phyloP scores from a whole-genome alignment of 2,329 filamentous ascomycete species.

The Diplodia corticola region DNA sequence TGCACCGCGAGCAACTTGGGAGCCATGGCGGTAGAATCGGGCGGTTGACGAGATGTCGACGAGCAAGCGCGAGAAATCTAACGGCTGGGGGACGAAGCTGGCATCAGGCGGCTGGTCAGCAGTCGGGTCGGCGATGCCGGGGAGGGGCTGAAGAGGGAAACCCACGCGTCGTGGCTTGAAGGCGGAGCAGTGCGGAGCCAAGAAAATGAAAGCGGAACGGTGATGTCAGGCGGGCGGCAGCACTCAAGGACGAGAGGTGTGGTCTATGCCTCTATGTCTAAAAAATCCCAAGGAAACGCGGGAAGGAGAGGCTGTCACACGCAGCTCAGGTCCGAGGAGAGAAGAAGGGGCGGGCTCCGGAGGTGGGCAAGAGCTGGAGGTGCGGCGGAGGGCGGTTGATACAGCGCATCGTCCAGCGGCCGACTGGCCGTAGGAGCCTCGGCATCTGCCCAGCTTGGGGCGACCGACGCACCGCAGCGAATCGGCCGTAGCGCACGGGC shows the following conservation, averaged over 20 bases:
- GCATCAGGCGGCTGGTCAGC: background rate
- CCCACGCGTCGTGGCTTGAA: constrained; percentile 1
- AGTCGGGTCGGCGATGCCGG: background rate
- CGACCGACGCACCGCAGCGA: background rate
- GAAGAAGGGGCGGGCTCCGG: background rate
- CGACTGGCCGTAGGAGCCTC: background rate
- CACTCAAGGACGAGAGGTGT: background rate
- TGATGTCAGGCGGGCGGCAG: constrained; percentile 19
- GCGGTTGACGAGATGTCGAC: background rate
- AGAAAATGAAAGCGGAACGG: constrained; percentile 10
- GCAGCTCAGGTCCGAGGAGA: background rate
- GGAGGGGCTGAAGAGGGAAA: background rate
- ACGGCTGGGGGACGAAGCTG: background rate
- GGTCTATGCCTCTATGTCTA: constrained; percentile 18
- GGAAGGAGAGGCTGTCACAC: background rate
- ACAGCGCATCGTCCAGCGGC: background rate
- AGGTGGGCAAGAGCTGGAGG: background rate
- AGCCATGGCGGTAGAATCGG: constrained; percentile 32
- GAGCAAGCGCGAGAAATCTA: background rate
- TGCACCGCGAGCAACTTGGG: constrained; percentile 31
- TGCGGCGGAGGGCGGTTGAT: background rate
- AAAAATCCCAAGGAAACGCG: background rate
- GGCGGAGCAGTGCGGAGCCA: background rate
- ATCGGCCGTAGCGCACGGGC: constrained; percentile 15
- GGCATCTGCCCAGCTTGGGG: background rate